A percentile compares a stretch with the other conserved stretches of the same genome.
Conservation (phyloP, 2,329 filamentous ascomycete genomes). For the Colletotrichum acutatum region DNA sequence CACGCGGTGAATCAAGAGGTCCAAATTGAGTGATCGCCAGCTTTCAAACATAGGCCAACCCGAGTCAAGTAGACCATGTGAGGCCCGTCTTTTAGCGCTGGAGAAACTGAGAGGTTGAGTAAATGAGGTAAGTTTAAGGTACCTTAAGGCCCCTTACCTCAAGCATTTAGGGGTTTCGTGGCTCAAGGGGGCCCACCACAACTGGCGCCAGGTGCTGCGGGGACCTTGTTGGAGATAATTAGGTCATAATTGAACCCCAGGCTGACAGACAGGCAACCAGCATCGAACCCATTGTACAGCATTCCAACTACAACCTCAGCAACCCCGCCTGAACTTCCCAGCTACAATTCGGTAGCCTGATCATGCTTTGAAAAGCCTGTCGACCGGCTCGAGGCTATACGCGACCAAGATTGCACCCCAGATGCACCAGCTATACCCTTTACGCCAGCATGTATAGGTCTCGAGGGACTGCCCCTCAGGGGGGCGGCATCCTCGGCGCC, state of each 20-base stretch:
- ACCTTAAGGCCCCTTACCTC: not conserved
- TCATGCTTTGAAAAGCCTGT: constrained; percentile 18
- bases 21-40: not conserved
- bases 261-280: constrained; percentile 21
- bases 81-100: not conserved
- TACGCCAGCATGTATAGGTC: constrained; percentile 54
- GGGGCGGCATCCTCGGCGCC: constrained; percentile 75
- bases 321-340: constrained; percentile 18
- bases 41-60: not conserved
- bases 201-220: constrained; percentile 31
- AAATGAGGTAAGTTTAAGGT: not conserved
- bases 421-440: constrained; percentile 20
- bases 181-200: constrained; percentile 6
- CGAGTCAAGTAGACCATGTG: not conserved
- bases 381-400: constrained; percentile 7
- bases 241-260: constrained; percentile 6
- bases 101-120: too few relatives aligned
- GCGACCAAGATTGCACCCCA: constrained; percentile 2
- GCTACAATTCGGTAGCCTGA: not conserved
- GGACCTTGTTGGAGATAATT: constrained; percentile 16
- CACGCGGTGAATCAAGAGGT: not conserved
- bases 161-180: constrained; percentile 3
- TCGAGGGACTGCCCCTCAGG: constrained; percentile 52
- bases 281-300: constrained; percentile 17
- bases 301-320: constrained; percentile 17